These are phyloP conservation scores for Allium cepa DNA, from an alignment of 106 monocot genomes.

Conservation along the genomic window DNA sequence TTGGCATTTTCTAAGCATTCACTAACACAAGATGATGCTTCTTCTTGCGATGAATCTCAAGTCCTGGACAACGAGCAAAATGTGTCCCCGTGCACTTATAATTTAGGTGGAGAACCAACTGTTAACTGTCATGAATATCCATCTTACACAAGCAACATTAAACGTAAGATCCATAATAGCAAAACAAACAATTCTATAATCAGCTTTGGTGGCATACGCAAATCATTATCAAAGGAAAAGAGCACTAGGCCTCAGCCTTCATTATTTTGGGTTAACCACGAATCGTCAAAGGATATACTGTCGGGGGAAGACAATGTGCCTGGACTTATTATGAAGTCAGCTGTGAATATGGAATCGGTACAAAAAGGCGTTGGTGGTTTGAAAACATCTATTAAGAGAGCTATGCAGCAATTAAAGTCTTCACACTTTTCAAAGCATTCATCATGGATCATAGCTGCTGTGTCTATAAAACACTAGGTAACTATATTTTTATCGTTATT, in stretches of 20 bases:
- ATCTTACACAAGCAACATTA: slow-evolving; percentile 11
- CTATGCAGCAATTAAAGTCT: slow-evolving; percentile 12
- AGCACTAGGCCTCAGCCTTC: slow-evolving; percentile 6
- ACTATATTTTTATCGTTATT: neutral
- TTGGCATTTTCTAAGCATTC: neutral
- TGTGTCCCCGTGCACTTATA: neutral
- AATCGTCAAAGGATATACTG: slow-evolving; percentile 11
- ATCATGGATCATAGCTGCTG: slow-evolving; percentile 1
- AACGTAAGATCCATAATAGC: slow-evolving; percentile 7
- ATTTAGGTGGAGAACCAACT: neutral
- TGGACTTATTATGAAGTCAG: neutral
- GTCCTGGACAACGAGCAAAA: neutral
- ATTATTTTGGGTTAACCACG: slow-evolving; percentile 13
- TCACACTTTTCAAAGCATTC: slow-evolving; percentile 7
- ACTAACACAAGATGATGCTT: slow-evolving; percentile 7
- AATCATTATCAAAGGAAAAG: slow-evolving; percentile 7
- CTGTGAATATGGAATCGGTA: neutral
- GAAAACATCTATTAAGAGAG: slow-evolving; percentile 16
- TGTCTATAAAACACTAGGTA: slow-evolving; percentile 16
- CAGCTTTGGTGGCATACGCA: slow-evolving; percentile 4
- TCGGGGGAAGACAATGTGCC: slow-evolving; percentile 9
- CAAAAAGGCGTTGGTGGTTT: slow-evolving; percentile 16
- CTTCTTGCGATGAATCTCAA: neutral
- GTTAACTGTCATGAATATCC: slow-evolving; percentile 13
- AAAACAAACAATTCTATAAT: slow-evolving; percentile 2